Base-by-base conservation (phyloP, 148 eudicot genomes). In the Spergularia bocconei region DNA sequence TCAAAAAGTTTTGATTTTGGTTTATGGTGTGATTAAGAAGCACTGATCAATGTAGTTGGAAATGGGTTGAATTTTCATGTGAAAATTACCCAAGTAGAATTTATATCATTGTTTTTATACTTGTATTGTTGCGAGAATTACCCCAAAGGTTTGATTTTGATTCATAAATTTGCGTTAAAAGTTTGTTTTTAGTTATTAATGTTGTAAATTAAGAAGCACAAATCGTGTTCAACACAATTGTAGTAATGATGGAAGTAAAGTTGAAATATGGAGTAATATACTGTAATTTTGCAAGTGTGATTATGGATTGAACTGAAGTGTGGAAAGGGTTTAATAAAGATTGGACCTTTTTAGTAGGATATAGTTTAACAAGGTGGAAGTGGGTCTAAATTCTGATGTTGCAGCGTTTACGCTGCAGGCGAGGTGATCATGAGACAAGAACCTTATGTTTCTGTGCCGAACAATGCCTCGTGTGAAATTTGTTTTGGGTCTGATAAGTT, bases 401-500 rank as follows among this genome's bases (percentile, higher is more conserved):
- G 67, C 50, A 14, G 19, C 65, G 79, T 78, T 21, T 63, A 38
- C n/a, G 20, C 63, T 84, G 73, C 81, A 94, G 98, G 98, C 33
- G 96, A 92, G 67, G 86, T 95, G 63, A 88, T 95, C 68, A 53
- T 90, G 48, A 85, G 86, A 72, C 90, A 90, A 85, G 89, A 89
- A 48, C 92, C 97, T 39, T 95, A 89, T 75, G 91, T 90, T 38
- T 89, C 81, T 21, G 93, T 90, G 56, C 88, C 98, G 23, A 90
- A 83, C 72, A 90, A 78, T 76, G 70, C 86, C 44, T 83, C 87
- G 0, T 95, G 98, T 75, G 97, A 92, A 61, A 84, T 87, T 78
- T 95, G 98, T 78, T 95, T 90, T 73, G 67, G 67, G 17, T 79
- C 88, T 68, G 83, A 44, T 75, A 84, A 81, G 78, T 70, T 92